phyloP scores from a whole-genome alignment of 306 rosid species.

The Alnus glutinosa region DNA sequence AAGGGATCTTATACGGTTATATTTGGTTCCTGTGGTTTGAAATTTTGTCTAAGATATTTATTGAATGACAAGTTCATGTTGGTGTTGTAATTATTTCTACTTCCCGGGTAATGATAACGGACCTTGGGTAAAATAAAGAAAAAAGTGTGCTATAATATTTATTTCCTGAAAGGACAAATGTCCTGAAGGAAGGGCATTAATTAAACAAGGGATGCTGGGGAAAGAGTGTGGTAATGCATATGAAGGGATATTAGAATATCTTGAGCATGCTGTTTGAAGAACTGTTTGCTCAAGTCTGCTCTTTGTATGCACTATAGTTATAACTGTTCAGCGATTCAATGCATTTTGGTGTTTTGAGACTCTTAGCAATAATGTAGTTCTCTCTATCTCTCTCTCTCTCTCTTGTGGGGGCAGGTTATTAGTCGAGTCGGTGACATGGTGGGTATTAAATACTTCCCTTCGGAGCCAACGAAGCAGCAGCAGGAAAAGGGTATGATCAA shows the following conservation, averaged over 20 bases:
- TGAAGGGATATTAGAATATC: background rate
- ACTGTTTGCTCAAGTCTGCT: too few species aligned
- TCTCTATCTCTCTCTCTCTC: background rate
- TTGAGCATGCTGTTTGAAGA: background rate
- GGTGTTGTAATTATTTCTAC: background rate
- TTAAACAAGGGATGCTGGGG: background rate
- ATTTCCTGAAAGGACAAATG: too few species aligned
- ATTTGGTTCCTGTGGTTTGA: background rate
- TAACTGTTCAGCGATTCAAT: too few species aligned
- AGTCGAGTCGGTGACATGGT: slow-evolving; percentile 76
- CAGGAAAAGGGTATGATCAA: slow-evolving; percentile 27
- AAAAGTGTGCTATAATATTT: too few species aligned
- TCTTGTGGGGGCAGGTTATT: slow-evolving; percentile 62
- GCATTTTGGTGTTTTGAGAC: too few species aligned
- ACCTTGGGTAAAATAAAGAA: too few species aligned
- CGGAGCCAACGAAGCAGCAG: slow-evolving; percentile 61
- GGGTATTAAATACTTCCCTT: slow-evolving; percentile 88
- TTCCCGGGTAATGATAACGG: too few species aligned
- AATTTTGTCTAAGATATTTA: background rate
- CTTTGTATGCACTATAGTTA: too few species aligned
- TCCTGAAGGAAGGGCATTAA: too few species aligned
- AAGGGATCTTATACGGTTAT: background rate
- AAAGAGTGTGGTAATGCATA: background rate
- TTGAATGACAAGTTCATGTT: background rate
- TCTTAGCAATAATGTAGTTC: background rate